Base-by-base conservation (phyloP, 2,329 filamentous ascomycete genomes). In the Alternaria atra region DNA sequence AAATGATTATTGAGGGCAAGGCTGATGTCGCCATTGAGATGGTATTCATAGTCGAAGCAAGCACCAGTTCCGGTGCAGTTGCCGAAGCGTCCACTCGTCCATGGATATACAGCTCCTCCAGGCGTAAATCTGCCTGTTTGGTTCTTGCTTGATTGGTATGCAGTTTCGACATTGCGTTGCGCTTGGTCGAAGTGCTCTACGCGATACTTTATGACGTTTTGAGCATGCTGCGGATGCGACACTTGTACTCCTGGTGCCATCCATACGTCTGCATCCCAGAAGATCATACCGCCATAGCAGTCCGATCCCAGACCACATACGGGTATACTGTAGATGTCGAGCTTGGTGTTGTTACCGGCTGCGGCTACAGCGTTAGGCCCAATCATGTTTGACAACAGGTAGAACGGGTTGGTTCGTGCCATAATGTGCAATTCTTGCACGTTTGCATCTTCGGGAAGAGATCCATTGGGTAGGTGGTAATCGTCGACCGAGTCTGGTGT, bases 21-120 rank as follows among this genome's bases (percentile, higher is more conserved):
- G 0, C 86, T 87, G 66, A 91, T 90, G 66, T 91, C 89, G 7
- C 88, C 87, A 67, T 91, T 91, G 37, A 91, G 68, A 73, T 91
- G 89, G 68, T 91, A 92, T 72, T 91, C 84, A 65, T 91, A 91
- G 73, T 91, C 89, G 67, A 88, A 90, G 73, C 89, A 91, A 17
- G 82, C 81, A 6, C 82, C 83, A n/a, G 80, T 82, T 2, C 75
- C 81, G 5, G 90, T 91, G 69, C 89, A 91, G 68, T 91, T 91
- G 2, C 89, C 90, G 69, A 83, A 89, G 6, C 88, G 79, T 8
- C 86, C 89, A 66, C 86, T 86, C 0, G 89, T 91, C 90, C 90
- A 92, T 1, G 89, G 85, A 68, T 86, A 92, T 1, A 89, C 84
- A 0, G 88, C 88, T 20, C 87, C 86, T 6, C 84, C 83, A 1